phyloP scores from a whole-genome alignment of 2,329 filamentous ascomycete species.

The Penicillium thymicola region DNA sequence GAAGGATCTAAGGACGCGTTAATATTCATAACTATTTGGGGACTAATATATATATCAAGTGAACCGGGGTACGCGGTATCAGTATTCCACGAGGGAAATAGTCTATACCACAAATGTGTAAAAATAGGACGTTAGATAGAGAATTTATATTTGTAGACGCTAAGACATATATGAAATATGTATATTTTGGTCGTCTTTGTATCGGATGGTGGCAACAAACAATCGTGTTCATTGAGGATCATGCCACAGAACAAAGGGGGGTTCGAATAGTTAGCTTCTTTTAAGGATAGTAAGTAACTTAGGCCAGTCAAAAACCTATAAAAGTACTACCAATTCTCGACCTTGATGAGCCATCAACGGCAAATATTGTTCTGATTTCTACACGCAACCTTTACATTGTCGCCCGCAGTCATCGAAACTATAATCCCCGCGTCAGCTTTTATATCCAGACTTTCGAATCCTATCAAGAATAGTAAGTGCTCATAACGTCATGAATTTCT shows the following conservation, averaged over 20 bases:
- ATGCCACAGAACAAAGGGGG: background rate
- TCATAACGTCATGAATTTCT: background rate
- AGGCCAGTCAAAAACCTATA: background rate
- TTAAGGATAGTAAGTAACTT: background rate
- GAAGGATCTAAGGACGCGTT: background rate
- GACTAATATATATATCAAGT: background rate
- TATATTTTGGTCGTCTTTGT: background rate
- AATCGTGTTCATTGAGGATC: background rate
- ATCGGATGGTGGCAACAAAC: background rate
- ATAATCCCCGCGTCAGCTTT: background rate
- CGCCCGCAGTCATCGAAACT: background rate
- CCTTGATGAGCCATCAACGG: background rate
- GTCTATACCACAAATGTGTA: no score
- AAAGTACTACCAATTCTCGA: background rate
- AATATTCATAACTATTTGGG: background rate
- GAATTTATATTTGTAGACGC: background rate
- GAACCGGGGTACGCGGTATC: background rate
- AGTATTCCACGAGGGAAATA: no score
- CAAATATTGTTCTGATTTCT: background rate
- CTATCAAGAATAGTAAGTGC: background rate
- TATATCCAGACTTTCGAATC: background rate
- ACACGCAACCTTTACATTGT: no score
- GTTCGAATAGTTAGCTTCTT: background rate
- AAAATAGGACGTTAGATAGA: background rate
- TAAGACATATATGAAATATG: background rate